Conservation (phyloP, 306 rosid species). For the Prunus salicina region DNA sequence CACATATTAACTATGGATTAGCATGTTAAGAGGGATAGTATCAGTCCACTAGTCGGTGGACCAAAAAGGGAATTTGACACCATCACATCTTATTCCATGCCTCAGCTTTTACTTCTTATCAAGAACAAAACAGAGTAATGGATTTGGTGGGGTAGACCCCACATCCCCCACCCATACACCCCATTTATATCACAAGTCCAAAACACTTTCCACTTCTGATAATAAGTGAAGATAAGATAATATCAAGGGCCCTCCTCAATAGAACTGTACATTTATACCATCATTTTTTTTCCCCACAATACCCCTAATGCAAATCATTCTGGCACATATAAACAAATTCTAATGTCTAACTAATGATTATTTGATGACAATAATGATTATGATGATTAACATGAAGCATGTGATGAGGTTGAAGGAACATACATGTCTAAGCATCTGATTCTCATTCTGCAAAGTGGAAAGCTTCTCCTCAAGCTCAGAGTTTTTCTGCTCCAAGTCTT, state of each 20-base stretch:
- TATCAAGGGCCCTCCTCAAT: not conserved
- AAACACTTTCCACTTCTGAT: not conserved
- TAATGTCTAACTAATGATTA: not conserved
- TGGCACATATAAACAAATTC: not conserved
- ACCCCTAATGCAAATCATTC: not conserved
- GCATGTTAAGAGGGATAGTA: not conserved
- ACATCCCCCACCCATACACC: not conserved
- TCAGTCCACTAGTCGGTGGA: not conserved
- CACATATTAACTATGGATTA: not conserved
- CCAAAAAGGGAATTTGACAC: not conserved
- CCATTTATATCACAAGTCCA: not conserved
- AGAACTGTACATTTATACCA: not conserved
- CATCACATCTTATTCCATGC: not conserved
- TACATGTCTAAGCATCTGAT: slow-evolving; percentile 99
- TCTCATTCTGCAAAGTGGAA: slow-evolving; percentile 92
- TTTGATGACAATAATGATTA: not conserved
- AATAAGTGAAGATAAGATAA: not conserved
- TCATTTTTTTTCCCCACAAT: not conserved
- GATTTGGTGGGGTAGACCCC: slow-evolving; percentile 5
- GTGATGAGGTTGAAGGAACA: slow-evolving; percentile 7
- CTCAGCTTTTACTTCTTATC: not conserved
- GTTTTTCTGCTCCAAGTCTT: slow-evolving; percentile 76
- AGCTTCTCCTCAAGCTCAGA: slow-evolving; percentile 80
- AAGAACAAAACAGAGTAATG: not conserved
- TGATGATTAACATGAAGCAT: not conserved